Base-by-base conservation (phyloP, 2,329 filamentous ascomycete genomes). In the Pleurostoma richardsiae region DNA sequence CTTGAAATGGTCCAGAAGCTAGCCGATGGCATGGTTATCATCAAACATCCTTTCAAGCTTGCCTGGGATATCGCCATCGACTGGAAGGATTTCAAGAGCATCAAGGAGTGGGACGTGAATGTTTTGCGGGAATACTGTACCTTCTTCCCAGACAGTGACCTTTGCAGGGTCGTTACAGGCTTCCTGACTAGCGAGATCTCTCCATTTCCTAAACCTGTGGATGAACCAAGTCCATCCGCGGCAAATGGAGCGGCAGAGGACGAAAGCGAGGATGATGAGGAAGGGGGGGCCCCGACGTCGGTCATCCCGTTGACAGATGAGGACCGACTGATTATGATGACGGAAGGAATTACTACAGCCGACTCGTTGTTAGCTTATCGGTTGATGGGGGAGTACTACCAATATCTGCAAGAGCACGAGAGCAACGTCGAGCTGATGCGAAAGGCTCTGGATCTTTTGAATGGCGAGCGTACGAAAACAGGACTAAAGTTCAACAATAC, bases 41-140 rank as follows among this genome's bases (percentile, higher is more conserved):
- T 99, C 62, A 91, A 92, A 57, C 90, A 97, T 56, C 88, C 90
- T 0, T 96, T 86, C 67, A 82, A 85, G 52, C 75, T 95, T 11
- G 94, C 94, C 0, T 99, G 95, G 95, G 86, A 90, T 57, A 85
- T 96, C 50, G 79, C 87, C 30, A 74, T 99, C 49, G 89, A 97
- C 60, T 97, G 92, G 88, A 80, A 87, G 55, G 91, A 96, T 63
- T 72, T 82, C 39, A 83, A 88, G 56, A 80, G 80, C 41, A 77
- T 94, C 42, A 72, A 77, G n/a, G 80, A 89, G 29, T 86, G 90
- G 72, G 91, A 97, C 59, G 78, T 82, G 40, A 81, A 80, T 40
- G 72, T 92, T n/a, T 70, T 99, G 28, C 78, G 85, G 46, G 83
- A 90, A 54, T 99, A 92, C 60, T 86, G 89, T 52, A 72, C 76